Percentiles rank a stretch among this genome's conserved stretches.
Evolutionary conservation across 73 alveolate species (phyloP).

Genomic region (Breviolum minutum): DNA sequence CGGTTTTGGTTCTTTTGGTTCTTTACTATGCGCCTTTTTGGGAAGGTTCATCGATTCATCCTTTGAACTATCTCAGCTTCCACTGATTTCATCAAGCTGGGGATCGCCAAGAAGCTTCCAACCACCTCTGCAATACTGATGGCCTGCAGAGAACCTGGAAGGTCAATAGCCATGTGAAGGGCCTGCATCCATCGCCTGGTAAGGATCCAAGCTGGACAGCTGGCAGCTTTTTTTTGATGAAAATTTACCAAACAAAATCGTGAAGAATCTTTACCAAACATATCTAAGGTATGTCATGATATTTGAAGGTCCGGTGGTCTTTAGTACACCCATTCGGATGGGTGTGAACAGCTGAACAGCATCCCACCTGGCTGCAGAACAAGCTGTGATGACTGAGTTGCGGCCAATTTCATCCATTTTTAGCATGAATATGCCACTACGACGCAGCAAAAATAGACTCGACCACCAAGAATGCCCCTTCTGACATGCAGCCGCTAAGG

Average conservation of each 20-base stretch:
- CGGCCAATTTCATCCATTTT: conserved; percentile 25
- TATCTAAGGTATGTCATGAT: too few relatives aligned
- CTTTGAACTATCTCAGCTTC: not conserved
- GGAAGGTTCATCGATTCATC: not conserved
- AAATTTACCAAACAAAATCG: too few relatives aligned
- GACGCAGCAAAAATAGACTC: not conserved
- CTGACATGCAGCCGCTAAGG: conserved; percentile 49
- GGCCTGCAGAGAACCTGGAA: not conserved
- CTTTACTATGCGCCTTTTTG: too few relatives aligned
- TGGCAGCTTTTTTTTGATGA: too few relatives aligned
- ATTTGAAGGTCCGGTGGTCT: too few relatives aligned
- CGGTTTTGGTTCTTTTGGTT: too few relatives aligned
- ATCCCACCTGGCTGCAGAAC: conserved; percentile 47
- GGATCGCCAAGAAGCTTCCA: conserved; percentile 3
- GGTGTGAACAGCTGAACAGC: not conserved
- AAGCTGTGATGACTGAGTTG: conserved; percentile 41
- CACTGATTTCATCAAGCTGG: not conserved
- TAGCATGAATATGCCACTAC: not conserved
- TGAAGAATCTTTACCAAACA: too few relatives aligned
- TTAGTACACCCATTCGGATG: too few relatives aligned
- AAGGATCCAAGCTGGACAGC: too few relatives aligned
- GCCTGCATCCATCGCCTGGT: conserved; percentile 15
- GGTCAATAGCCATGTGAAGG: not conserved
- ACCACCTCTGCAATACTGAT: not conserved
- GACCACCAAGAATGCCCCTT: conserved; percentile 30